phyloP scores from a whole-genome alignment of 768 basidiomycete genomes.

The Heimioporus sp. region DNA sequence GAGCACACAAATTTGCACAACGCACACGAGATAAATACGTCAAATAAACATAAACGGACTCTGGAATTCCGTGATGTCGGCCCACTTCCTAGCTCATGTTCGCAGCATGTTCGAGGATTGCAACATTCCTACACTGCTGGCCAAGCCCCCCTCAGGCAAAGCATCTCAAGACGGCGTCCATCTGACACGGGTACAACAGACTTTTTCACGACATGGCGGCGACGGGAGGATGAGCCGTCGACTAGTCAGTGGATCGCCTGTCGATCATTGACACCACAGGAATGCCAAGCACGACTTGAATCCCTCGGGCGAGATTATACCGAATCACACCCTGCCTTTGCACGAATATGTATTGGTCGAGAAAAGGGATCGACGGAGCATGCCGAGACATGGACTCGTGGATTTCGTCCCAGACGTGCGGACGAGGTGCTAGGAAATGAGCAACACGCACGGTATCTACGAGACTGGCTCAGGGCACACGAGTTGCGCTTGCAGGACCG shows the following conservation, averaged over 20 bases:
- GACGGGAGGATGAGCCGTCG: neutral
- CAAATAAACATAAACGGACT: constrained; percentile 2
- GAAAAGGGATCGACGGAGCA: constrained; percentile 15
- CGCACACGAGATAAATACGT: constrained; percentile 4
- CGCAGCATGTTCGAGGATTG: constrained; percentile 62
- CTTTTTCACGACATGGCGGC: constrained; percentile 18
- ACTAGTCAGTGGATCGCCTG: neutral
- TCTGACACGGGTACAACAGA: constrained; percentile 7
- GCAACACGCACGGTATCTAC: constrained; percentile 61
- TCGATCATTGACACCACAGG: constrained; percentile 8
- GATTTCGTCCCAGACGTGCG: constrained; percentile 72
- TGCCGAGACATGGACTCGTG: constrained; percentile 63
- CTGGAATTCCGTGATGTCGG: constrained; percentile 14
- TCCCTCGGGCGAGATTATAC: constrained; percentile 18
- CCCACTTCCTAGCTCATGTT: constrained; percentile 48
- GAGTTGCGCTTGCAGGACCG: constrained; percentile 45
- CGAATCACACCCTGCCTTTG: constrained; percentile 50
- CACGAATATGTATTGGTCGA: constrained; percentile 33
- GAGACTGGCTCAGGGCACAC: constrained; percentile 77
- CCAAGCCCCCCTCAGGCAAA: constrained; percentile 10
- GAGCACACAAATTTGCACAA: neutral
- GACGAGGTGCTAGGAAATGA: constrained; percentile 81
- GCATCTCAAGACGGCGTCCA: neutral
- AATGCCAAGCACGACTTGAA: constrained; percentile 16
- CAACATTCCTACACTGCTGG: constrained; percentile 40